Evolutionary conservation across 2,329 filamentous ascomycete species (phyloP), one percentile per base, ranked within the genome.

Genomic region (Colletotrichum endophyticum): DNA sequence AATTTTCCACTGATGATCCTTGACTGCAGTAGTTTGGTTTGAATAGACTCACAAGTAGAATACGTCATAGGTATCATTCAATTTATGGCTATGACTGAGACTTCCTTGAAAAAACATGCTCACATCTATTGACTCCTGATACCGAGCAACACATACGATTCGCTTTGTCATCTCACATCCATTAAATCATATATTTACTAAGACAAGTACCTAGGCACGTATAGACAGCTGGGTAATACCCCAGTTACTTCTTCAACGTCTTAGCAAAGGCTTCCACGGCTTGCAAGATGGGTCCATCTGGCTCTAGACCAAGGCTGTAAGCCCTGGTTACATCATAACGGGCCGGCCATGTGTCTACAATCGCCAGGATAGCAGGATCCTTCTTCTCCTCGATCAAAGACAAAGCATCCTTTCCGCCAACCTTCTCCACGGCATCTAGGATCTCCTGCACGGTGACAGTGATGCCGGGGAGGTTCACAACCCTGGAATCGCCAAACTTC

Each of bases 361-460:
- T 90, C 68, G 84, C 84, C 79, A 88, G 85, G 15, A 88, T 79
- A 34, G 84, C 85, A 28, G 86, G 84, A 66, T 91, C 88, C 56
- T 85, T 85, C 75, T 87, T 85, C 79, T 91, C 88, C 79, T 87
- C 86, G 2, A 91, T 85, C 61, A 88, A 82, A 3, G 78, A 81
- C 59, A 88, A 78, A 12, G 85, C 85, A 67, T 90, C 85, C 73
- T 85, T 82, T 0, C 89, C 90, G 3, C 88, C 89, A 32, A 91
- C 86, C 57, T 85, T 81, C 77, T 87, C 85, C 70, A 91, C 80
- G 0, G 89, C 89, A 76, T 89, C 86, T 39, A 91, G 80, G 78
- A 91, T 90, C 77, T 91, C 84, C 76, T 89, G 85, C n/a, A 91
- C 86, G 2, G 85, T 89, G 6, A 91, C 88, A 44, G 87, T 88